Percentiles rank a stretch among this genome's conserved stretches.
Conservation (phyloP, 2,329 filamentous ascomycete species). For the Aspergillus puulaauensis region DNA sequence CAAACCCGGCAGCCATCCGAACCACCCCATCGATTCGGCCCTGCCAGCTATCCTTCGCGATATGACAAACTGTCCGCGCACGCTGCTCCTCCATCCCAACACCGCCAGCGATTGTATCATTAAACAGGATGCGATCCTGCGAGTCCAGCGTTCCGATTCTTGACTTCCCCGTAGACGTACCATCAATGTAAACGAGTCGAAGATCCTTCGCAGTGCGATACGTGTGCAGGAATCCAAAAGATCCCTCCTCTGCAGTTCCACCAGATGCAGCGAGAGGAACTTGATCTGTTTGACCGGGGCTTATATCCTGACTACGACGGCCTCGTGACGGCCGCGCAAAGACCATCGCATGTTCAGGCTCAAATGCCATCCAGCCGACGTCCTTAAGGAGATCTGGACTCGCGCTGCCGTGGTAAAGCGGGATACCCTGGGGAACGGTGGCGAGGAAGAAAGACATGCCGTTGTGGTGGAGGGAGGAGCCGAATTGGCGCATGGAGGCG, state of each 20-base stretch:
- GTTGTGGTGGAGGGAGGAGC: slow-evolving; percentile 71
- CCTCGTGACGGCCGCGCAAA: slow-evolving; percentile 51
- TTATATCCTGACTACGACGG: not conserved
- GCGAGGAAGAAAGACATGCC: slow-evolving; percentile 71
- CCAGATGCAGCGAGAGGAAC: too few relatives aligned
- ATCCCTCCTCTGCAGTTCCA: rapidly evolving
- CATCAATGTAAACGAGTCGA: slow-evolving; percentile 67
- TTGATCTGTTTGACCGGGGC: too few relatives aligned
- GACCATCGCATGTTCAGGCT: slow-evolving; percentile 68
- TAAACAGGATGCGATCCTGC: slow-evolving; percentile 63
- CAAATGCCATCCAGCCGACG: slow-evolving; percentile 73
- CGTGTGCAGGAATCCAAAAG: slow-evolving; percentile 62
- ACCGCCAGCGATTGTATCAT: slow-evolving; percentile 24
- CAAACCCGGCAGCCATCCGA: slow-evolving; percentile 69
- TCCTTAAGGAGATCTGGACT: slow-evolving; percentile 48
- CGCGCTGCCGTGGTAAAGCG: slow-evolving; percentile 66
- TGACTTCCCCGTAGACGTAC: slow-evolving; percentile 67
- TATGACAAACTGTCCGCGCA: slow-evolving; percentile 59
- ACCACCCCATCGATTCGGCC: slow-evolving; percentile 61
- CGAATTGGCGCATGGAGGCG: slow-evolving; percentile 72
- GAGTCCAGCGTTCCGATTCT: slow-evolving; percentile 65
- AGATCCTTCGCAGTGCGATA: slow-evolving; percentile 60
- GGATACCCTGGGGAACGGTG: slow-evolving; percentile 61
- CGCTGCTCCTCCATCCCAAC: slow-evolving; percentile 39
- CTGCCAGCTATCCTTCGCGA: slow-evolving; percentile 52